These are phyloP conservation scores for Citrus mangshanensis DNA, from an alignment of 345 rosid species.

Conservation along the genomic window DNA sequence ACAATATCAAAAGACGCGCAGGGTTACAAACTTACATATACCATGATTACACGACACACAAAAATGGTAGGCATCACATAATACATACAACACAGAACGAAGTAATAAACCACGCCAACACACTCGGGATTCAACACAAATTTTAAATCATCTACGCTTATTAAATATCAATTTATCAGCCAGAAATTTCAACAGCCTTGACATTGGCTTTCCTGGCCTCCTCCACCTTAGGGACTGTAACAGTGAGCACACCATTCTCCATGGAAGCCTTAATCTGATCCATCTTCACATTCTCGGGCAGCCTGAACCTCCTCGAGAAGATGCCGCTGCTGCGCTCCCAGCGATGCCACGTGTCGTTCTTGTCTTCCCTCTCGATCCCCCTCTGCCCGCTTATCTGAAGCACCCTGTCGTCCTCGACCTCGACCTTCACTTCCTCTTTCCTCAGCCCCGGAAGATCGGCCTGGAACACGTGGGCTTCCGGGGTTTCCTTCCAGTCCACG, in stretches of 20 bases:
- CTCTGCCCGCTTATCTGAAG: constrained; percentile 18
- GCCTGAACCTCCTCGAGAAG: constrained; percentile 17
- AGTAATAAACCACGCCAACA: too few species aligned
- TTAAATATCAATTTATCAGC: background rate
- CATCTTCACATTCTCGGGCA: constrained; percentile 9
- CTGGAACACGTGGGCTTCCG: background rate
- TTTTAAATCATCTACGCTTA: too few species aligned
- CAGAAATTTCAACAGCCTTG: background rate
- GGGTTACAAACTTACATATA: too few species aligned
- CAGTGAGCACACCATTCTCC: constrained; percentile 21
- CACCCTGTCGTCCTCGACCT: constrained; percentile 5
- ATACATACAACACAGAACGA: rapidly evolving
- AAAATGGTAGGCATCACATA: too few species aligned
- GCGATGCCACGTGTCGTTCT: constrained; percentile 22
- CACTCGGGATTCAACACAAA: too few species aligned
- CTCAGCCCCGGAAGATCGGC: constrained; percentile 9
- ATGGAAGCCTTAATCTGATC: constrained; percentile 11
- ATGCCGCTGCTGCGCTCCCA: constrained; percentile 19
- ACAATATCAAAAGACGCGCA: too few species aligned
- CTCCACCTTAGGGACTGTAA: background rate
- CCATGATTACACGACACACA: too few species aligned
- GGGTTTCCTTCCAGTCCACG: constrained; percentile 12
- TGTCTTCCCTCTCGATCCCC: constrained; percentile 18
- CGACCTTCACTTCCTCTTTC: constrained; percentile 21
- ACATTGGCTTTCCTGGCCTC: background rate